These are phyloP conservation scores for Trametes villosa DNA, from an alignment of 768 basidiomycete species.

Conservation along the genomic window DNA sequence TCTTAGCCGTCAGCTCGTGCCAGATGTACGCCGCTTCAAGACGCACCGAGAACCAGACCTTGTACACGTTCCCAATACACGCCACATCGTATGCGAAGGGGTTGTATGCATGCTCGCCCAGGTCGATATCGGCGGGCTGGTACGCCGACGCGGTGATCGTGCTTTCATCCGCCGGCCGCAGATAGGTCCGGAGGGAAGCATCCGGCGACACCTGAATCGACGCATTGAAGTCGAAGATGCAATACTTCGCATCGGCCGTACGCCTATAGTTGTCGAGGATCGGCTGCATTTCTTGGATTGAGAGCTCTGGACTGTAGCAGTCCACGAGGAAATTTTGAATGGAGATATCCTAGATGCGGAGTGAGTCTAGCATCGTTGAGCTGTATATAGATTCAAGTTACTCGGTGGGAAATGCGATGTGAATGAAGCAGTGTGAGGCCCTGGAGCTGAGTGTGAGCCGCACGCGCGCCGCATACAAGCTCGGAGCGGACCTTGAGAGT, in stretches of 20 bases:
- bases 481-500: neutral
- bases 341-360: neutral
- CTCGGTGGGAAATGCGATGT: neutral
- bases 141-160: neutral
- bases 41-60: neutral
- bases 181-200: neutral
- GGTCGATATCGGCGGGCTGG: neutral
- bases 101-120: neutral
- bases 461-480: no score
- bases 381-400: neutral
- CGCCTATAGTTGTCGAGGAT: no score
- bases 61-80: neutral
- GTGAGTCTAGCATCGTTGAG: neutral
- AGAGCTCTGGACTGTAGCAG: neutral
- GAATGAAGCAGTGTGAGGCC: neutral
- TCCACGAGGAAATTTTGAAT: neutral
- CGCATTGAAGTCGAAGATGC: neutral
- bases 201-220: neutral
- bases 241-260: neutral
- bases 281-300: neutral
- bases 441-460: neutral
- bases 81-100: slow-evolving; percentile 8
- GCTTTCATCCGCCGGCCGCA: neutral
- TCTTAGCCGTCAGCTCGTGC: neutral
- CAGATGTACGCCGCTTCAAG: neutral